These are phyloP conservation scores for Chrysoporthe puriensis DNA, from an alignment of 2,329 filamentous ascomycete species.

Conservation along the genomic window DNA sequence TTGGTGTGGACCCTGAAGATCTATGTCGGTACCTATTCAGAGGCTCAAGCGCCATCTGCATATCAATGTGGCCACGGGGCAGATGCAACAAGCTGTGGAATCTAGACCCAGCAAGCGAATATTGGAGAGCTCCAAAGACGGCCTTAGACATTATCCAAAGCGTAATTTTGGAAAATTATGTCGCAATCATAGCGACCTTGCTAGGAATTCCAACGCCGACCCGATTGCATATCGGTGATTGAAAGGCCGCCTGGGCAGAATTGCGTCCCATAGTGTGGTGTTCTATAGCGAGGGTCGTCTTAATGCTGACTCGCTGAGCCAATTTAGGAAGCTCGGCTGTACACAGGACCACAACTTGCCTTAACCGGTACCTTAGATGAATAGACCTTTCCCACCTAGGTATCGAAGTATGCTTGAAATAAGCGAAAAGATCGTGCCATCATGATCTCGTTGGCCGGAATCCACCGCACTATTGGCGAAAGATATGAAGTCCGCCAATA, in stretches of 20 bases:
- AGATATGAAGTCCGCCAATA: background rate
- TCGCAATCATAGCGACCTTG: background rate
- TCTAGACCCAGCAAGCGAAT: background rate
- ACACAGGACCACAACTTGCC: background rate
- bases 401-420: background rate
- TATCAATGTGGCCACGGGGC: background rate
- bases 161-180: background rate
- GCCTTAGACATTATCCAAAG: background rate
- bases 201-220: background rate
- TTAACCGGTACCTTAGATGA: background rate
- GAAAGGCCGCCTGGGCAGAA: background rate
- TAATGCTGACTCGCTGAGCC: background rate
- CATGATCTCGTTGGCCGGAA: background rate
- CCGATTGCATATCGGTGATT: background rate
- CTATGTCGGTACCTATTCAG: background rate
- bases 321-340: background rate
- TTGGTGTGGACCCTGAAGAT: slow-evolving; percentile 16
- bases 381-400: background rate
- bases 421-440: slow-evolving; percentile 1
- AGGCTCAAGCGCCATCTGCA: background rate
- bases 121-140: background rate
- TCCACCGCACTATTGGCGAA: background rate
- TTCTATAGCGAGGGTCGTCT: background rate
- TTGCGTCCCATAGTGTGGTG: background rate
- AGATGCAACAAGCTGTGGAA: background rate